Evolutionary conservation across 768 basidiomycete species (phyloP), one percentile per base, ranked within the genome.

Genomic region (Lepiota brunneoincarnata): DNA sequence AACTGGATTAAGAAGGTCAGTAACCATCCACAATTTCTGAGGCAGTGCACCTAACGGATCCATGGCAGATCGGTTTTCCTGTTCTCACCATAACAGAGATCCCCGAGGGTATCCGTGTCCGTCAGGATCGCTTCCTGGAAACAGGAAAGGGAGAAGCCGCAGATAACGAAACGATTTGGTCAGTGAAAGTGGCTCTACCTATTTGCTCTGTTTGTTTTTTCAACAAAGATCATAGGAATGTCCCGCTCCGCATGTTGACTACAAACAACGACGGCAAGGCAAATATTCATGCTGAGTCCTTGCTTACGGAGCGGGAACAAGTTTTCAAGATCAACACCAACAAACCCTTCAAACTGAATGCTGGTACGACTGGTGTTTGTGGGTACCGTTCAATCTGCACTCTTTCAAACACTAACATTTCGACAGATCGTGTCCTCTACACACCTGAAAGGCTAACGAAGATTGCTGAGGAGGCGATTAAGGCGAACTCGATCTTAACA

Each of bases 71-170:
- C 42, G 97, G 97, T 14, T 98, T 87, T 75, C 97, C 97, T 1
- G 85, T 98, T 21, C 67, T 98, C 51, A 89, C 84, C 28, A 91
- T 98, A 41, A 87, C 83, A 1, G 94, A 98, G 70, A 80, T 76
- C 11, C 67, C 75, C 0, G 80, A 78, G 40, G 87, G 87, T 9
- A 84, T 99, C 61, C 78, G 75, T 52, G 77, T 98, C 50, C 83
- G 85, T 31, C 97, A 98, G 71, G 91, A 97, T 66, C 80, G 97
- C 17, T 98, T 97, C 80, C 74, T 98, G 43, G 88, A 91, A 64
- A 89, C 87, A 0, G 95, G 93, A 0, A 80, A 79, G 57, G 84
- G 83, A 7, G 82, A 86, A 62, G 81, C 82, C 9, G 82, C 91
- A 65, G 91, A 97, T 55, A 93, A 97, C 61, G 75, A 92, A 67